Percentiles rank a stretch among this genome's conserved stretches.
phyloP scores from a whole-genome alignment of 768 basidiomycete genomes.

The Boletus vinaceobasis region DNA sequence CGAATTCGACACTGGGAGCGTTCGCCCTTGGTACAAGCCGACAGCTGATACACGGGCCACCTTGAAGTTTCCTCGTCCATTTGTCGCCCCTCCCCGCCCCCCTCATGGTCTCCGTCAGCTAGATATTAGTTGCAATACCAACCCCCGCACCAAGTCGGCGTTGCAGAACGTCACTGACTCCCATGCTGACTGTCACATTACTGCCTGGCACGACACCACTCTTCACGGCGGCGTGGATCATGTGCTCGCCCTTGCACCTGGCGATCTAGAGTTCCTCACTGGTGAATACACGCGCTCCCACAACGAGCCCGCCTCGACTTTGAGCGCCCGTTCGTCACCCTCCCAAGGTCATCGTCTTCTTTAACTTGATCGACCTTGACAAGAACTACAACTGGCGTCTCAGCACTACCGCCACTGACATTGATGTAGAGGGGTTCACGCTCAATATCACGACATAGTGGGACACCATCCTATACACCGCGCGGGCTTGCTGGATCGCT shows the following conservation, averaged over 20 bases:
- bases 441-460: slow-evolving; percentile 12
- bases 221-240: background rate
- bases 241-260: slow-evolving; percentile 4
- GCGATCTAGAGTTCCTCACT: slow-evolving; percentile 14
- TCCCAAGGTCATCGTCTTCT: slow-evolving; percentile 14
- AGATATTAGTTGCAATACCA: slow-evolving; percentile 2
- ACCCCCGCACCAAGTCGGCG: slow-evolving; percentile 13
- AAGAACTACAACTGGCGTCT: slow-evolving; percentile 7
- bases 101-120: slow-evolving; percentile 11
- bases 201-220: background rate
- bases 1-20: slow-evolving; percentile 8
- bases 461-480: slow-evolving; percentile 2
- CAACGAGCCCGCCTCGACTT: background rate
- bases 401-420: background rate
- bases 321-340: slow-evolving; percentile 14
- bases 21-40: background rate
- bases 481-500: slow-evolving; percentile 16
- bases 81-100: slow-evolving; percentile 17
- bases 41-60: slow-evolving; percentile 4
- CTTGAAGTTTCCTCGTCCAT: slow-evolving; percentile 10
- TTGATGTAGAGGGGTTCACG: slow-evolving; percentile 15
- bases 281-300: slow-evolving; percentile 4
- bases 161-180: slow-evolving; percentile 1
- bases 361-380: slow-evolving; percentile 13
- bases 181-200: slow-evolving; percentile 7